Conservation (phyloP, 1,139 yeast genomes). For the Candida sp. region DNA sequence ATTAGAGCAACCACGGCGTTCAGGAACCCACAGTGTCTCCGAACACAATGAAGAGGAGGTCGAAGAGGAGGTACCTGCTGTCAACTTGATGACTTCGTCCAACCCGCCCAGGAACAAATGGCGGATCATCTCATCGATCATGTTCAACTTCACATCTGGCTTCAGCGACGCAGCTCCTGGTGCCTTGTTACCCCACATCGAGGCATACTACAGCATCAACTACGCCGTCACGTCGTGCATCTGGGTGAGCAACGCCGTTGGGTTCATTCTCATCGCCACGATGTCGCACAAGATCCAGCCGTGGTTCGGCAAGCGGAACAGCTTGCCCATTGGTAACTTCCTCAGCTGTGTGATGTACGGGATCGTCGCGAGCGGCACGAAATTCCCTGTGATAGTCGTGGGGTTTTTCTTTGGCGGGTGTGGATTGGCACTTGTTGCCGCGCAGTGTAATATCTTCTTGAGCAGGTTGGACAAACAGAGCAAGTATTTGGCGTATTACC, state of each 20-base stretch:
- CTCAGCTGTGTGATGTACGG: slow-evolving; percentile 41
- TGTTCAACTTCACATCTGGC: slow-evolving; percentile 44
- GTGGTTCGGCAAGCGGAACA: slow-evolving; percentile 42
- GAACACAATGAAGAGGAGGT: no score
- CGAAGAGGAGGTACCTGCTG: not conserved
- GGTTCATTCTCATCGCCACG: slow-evolving; percentile 47
- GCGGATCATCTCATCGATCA: slow-evolving; percentile 44
- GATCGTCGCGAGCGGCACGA: slow-evolving; percentile 41
- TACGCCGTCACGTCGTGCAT: slow-evolving; percentile 47
- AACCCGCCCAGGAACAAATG: slow-evolving; percentile 50
- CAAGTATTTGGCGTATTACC: slow-evolving; percentile 54
- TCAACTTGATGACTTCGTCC: slow-evolving; percentile 20
- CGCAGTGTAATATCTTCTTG: slow-evolving; percentile 62
- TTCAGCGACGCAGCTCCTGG: slow-evolving; percentile 53
- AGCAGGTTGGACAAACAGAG: slow-evolving; percentile 53
- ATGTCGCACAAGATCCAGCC: slow-evolving; percentile 43
- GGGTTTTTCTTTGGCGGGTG: slow-evolving; percentile 64
- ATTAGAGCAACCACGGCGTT: no score
- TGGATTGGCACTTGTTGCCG: slow-evolving; percentile 59
- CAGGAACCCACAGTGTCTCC: no score
- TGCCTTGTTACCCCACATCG: slow-evolving; percentile 49
- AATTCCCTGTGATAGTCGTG: slow-evolving; percentile 46
- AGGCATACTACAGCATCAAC: slow-evolving; percentile 34
- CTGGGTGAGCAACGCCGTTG: slow-evolving; percentile 50
- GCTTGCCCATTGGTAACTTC: slow-evolving; percentile 38